Conservation (phyloP, 108 stramenopile species). For the Conticribra guillardii region DNA sequence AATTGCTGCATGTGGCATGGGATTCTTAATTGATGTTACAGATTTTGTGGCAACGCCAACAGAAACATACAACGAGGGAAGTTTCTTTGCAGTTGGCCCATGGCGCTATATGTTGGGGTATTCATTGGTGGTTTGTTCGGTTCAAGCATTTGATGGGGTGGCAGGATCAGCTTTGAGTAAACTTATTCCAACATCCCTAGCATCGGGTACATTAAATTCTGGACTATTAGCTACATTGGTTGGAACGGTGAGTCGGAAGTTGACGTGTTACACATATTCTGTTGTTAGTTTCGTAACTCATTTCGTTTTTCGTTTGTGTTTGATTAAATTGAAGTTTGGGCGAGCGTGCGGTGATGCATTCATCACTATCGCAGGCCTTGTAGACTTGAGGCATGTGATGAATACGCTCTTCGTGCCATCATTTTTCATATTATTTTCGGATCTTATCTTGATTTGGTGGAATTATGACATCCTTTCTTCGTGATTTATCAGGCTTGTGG, state of each 20-base stretch:
- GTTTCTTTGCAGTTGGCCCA: slow-evolving; percentile 57
- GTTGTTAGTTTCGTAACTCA: too few species aligned
- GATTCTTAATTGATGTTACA: slow-evolving; percentile 65
- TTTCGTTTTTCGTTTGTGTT: too few species aligned
- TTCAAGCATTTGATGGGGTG: slow-evolving; percentile 82
- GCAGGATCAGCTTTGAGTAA: slow-evolving; percentile 83
- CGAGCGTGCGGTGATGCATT: slow-evolving; percentile 76
- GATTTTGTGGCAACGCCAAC: slow-evolving; percentile 54
- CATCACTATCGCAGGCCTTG: slow-evolving; percentile 59
- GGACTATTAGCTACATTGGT: slow-evolving; percentile 77
- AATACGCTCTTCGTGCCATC: slow-evolving; percentile 74
- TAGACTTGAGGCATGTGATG: slow-evolving; percentile 66
- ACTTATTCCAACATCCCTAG: slow-evolving; percentile 85
- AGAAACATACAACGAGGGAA: slow-evolving; percentile 64
- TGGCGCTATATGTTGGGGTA: slow-evolving; percentile 68
- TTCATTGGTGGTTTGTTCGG: slow-evolving; percentile 63
- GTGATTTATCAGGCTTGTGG: too few species aligned
- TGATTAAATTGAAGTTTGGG: too few species aligned
- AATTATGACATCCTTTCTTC: slow-evolving; percentile 65
- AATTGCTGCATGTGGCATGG: slow-evolving; percentile 57
- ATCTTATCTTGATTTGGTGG: slow-evolving; percentile 57
- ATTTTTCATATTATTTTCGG: slow-evolving; percentile 55
- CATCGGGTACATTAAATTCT: slow-evolving; percentile 88
- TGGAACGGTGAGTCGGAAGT: slow-evolving; percentile 71
- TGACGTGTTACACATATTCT: too few species aligned